Percentiles rank a stretch among this genome's conserved stretches.
Conservation (phyloP, 352 stramenopile species). For the Plasmopara muralis region DNA sequence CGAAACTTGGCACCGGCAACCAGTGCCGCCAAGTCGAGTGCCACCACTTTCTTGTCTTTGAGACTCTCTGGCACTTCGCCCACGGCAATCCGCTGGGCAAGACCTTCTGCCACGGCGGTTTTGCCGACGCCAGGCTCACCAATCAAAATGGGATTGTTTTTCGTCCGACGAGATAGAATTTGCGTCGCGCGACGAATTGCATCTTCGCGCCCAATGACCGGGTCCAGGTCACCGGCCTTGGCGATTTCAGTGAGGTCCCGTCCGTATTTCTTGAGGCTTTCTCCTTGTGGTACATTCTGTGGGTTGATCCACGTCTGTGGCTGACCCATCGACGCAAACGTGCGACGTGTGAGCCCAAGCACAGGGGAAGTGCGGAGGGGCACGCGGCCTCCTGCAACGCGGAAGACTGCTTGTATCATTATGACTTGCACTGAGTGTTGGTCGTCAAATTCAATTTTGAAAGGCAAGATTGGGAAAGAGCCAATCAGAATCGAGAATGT, state of each 20-base stretch:
- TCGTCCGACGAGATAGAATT: constrained; percentile 93
- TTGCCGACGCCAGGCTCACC: constrained; percentile 96
- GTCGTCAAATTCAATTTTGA: background rate
- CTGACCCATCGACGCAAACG: constrained; percentile 19
- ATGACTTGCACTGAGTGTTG: background rate
- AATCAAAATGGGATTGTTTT: constrained; percentile 98
- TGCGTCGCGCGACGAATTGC: constrained; percentile 94
- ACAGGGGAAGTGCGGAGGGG: constrained; percentile 4
- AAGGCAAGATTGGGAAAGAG: background rate
- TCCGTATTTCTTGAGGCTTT: constrained; percentile 74
- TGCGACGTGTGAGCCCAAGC: background rate
- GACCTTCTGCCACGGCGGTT: constrained; percentile 92
- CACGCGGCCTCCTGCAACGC: constrained; percentile 5
- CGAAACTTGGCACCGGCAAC: constrained; percentile 94
- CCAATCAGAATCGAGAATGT: constrained; percentile 6
- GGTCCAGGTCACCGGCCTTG: constrained; percentile 81
- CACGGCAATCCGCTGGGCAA: constrained; percentile 93
- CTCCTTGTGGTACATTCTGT: constrained; percentile 68
- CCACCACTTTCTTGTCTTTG: constrained; percentile 90
- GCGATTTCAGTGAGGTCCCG: constrained; percentile 70
- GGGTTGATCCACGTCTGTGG: constrained; percentile 62
- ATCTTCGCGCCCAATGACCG: constrained; percentile 91
- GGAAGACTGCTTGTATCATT: constrained; percentile 15
- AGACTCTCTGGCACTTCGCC: constrained; percentile 94
- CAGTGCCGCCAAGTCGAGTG: constrained; percentile 92